Percentiles rank a stretch among this genome's conserved stretches.
phyloP scores from a whole-genome alignment of 2,329 filamentous ascomycete species.

The Ophiostoma quercus region DNA sequence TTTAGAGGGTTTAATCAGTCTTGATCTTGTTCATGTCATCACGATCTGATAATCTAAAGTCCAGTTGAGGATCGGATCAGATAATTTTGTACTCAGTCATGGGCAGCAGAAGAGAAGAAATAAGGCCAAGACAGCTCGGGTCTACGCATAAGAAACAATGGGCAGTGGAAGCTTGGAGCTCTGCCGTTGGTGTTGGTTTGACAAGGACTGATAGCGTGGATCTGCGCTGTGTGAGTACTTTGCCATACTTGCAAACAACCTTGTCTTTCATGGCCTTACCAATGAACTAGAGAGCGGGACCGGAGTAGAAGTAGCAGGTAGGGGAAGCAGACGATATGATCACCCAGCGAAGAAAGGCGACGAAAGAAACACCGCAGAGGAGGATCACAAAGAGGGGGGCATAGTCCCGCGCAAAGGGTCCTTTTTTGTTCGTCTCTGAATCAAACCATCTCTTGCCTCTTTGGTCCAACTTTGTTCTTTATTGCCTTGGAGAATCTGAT shows the following conservation, averaged over 20 bases:
- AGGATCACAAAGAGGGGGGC: not conserved
- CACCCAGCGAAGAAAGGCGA: not conserved
- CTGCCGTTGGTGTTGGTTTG: not conserved
- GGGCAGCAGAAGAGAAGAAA: not conserved
- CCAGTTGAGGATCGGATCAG: not conserved
- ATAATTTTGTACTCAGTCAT: not conserved
- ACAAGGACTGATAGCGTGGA: not conserved
- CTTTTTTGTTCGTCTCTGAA: not conserved
- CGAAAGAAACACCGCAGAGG: not conserved
- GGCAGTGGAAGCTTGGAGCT: not conserved
- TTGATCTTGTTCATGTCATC: not conserved
- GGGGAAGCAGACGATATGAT: not conserved
- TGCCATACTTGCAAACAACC: not conserved
- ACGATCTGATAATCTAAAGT: not conserved
- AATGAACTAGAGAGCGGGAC: not conserved
- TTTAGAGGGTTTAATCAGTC: not conserved
- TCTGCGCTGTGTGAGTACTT: too few relatives aligned
- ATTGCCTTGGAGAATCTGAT: constrained; percentile 12
- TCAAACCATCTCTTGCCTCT: not conserved
- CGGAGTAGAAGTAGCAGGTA: not conserved
- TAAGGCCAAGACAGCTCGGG: not conserved
- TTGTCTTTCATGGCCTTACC: not conserved
- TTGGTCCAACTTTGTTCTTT: not conserved
- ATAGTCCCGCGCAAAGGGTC: not conserved
- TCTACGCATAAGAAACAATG: not conserved